Evolutionary conservation across 2,329 filamentous ascomycete species (phyloP).

Genomic region (Diaporthe vaccinii): DNA sequence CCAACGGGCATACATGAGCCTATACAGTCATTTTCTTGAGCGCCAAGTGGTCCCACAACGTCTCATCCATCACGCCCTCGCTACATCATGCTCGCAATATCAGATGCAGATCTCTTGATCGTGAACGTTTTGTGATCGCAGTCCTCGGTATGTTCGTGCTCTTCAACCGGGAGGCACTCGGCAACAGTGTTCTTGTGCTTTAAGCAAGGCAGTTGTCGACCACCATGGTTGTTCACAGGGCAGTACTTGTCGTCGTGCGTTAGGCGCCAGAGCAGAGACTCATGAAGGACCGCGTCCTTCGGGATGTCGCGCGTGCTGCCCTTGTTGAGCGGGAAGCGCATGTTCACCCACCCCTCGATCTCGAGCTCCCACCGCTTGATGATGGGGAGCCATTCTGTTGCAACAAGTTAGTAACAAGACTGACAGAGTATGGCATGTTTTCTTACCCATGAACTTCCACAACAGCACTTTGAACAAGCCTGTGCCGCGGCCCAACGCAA

Average conservation of each 20-base stretch:
- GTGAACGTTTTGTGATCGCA: slow-evolving; percentile 7
- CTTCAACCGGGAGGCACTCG: neutral
- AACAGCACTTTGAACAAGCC: neutral
- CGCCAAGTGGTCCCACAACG: neutral
- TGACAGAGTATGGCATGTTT: neutral
- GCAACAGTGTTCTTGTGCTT: slow-evolving; percentile 16
- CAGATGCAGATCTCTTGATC: slow-evolving; percentile 11
- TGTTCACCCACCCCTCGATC: slow-evolving; percentile 9
- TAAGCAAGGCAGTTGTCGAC: neutral
- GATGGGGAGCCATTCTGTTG: slow-evolving; percentile 9
- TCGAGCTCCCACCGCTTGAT: slow-evolving; percentile 28
- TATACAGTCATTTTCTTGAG: neutral
- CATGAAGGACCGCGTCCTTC: slow-evolving; percentile 13
- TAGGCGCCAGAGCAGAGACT: slow-evolving; percentile 15
- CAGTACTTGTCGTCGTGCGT: neutral
- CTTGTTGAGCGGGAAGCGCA: slow-evolving; percentile 24
- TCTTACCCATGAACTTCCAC: slow-evolving; percentile 25
- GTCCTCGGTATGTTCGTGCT: neutral
- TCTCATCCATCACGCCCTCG: neutral
- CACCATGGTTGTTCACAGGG: slow-evolving; percentile 13
- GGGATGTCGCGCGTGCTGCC: slow-evolving; percentile 29
- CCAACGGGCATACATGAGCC: neutral
- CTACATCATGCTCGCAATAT: neutral
- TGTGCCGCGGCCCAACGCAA: neutral
- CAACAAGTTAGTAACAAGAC: neutral